Percentiles rank a stretch among this genome's conserved stretches.
Conservation (phyloP, 1,284 basidiomycete species). For the Boletus mariae region DNA sequence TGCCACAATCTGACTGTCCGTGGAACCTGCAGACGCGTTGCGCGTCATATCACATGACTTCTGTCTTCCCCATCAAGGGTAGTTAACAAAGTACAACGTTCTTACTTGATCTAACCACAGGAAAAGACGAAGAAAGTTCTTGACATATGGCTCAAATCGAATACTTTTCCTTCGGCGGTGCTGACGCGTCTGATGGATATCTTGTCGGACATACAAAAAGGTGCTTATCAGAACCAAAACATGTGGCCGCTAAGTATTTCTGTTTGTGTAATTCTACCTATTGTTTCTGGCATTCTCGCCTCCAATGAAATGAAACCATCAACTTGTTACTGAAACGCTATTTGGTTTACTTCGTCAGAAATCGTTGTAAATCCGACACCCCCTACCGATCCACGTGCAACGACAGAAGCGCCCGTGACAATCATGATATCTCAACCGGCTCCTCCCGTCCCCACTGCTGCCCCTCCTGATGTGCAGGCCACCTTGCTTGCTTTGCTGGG, state of each 20-base stretch:
- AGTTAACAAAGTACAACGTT: constrained; percentile 40
- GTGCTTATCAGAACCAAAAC: constrained; percentile 68
- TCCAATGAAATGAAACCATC: constrained; percentile 50
- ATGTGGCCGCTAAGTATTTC: constrained; percentile 77
- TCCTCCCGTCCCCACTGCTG: constrained; percentile 27
- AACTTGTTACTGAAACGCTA: constrained; percentile 55
- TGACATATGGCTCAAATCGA: constrained; percentile 90
- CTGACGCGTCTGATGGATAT: constrained; percentile 64
- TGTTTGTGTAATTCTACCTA: constrained; percentile 59
- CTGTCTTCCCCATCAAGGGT: constrained; percentile 8
- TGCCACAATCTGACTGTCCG: not conserved
- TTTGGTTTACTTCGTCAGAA: constrained; percentile 61
- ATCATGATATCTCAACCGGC: constrained; percentile 30
- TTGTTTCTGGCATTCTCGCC: constrained; percentile 40
- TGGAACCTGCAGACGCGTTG: constrained; percentile 4
- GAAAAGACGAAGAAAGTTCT: constrained; percentile 93
- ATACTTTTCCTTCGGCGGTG: constrained; percentile 75
- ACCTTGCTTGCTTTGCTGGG: constrained; percentile 64
- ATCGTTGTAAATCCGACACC: constrained; percentile 43
- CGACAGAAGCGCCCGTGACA: constrained; percentile 24
- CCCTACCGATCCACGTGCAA: constrained; percentile 40
- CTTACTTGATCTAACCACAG: constrained; percentile 46
- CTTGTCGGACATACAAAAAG: constrained; percentile 67
- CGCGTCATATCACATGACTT: constrained; percentile 15
- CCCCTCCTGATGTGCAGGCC: constrained; percentile 43